These are phyloP conservation scores for Xylaria sp. DNA, from an alignment of 2,329 filamentous ascomycete genomes.

Conservation along the genomic window DNA sequence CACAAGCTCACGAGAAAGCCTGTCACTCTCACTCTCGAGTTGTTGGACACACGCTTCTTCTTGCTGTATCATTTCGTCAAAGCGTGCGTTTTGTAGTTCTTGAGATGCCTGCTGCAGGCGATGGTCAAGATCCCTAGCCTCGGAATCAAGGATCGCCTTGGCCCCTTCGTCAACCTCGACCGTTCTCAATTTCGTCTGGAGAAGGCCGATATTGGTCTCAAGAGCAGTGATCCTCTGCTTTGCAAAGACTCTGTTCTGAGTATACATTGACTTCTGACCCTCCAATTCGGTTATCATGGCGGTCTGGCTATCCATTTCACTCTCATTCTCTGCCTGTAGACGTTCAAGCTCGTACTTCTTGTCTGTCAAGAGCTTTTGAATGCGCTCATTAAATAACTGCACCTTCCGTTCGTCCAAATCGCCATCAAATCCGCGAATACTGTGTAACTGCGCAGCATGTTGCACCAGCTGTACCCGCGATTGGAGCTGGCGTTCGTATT, in stretches of 20 bases:
- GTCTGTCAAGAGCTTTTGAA: slow-evolving; percentile 69
- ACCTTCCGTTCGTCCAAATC: slow-evolving; percentile 70
- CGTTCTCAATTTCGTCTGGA: slow-evolving; percentile 64
- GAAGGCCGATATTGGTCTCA: slow-evolving; percentile 60
- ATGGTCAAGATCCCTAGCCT: slow-evolving; percentile 62
- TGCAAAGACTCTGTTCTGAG: slow-evolving; percentile 68
- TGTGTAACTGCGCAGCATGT: slow-evolving; percentile 69
- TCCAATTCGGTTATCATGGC: slow-evolving; percentile 66
- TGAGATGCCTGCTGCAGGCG: slow-evolving; percentile 57
- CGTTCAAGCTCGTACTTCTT: slow-evolving; percentile 75
- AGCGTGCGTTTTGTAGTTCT: slow-evolving; percentile 58
- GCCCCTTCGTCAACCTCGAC: slow-evolving; percentile 82
- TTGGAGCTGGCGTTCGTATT: slow-evolving; percentile 74
- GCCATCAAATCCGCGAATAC: slow-evolving; percentile 78
- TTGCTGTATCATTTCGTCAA: slow-evolving; percentile 64
- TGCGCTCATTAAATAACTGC: slow-evolving; percentile 68
- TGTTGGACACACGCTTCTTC: slow-evolving; percentile 60
- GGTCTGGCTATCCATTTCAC: slow-evolving; percentile 71
- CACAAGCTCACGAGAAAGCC: slow-evolving; percentile 72
- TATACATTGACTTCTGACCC: slow-evolving; percentile 64
- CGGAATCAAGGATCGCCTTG: slow-evolving; percentile 69
- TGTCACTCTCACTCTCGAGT: slow-evolving; percentile 67
- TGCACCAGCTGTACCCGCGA: slow-evolving; percentile 69
- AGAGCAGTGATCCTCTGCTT: slow-evolving; percentile 68
- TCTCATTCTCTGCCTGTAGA: slow-evolving; percentile 64